Base-by-base conservation (phyloP, 345 rosid species). In the Salix suchowensis region DNA sequence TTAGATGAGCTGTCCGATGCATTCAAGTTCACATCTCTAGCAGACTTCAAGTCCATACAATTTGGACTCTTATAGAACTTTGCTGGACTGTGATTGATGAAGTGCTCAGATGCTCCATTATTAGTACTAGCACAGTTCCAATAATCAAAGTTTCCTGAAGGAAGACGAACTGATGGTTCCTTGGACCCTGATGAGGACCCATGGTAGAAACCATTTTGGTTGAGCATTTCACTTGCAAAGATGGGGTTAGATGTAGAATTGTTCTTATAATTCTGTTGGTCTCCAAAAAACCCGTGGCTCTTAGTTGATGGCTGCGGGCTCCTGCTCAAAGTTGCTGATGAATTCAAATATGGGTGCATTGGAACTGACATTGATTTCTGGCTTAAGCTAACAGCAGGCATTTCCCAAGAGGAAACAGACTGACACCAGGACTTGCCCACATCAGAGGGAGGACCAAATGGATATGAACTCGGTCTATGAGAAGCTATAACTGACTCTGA, bases 151-250 rank as follows among this genome's bases (percentile, higher is more conserved):
- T 77, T 80, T 75, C 75, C 18, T 37, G 81, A 70, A 61, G 85
- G 75, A 74, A 79, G 66, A 32, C 3, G 74, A 79, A 71, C 65
- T 44, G 39, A 50, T 66, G 67, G 70, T 66, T 86, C 92, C 80
- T 87, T 88, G 75, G 84, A 83, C 76, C 84, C 85, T n/a, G 89
- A 86, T 32, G 88, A 86, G 67, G 89, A 84, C 8, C 91, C 92
- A 73, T 80, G 76, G 79, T 82, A 82, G 78, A 75, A 76, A 70
- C 94, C 89, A 79, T 88, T 89, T 70, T 70, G 88, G 73, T 74
- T 78, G 39, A 78, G 82, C 83, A 88, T 76, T 70, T 86, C 89
- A 76, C 67, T 76, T 78, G 78, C 92, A 61, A 84, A 83, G 74
- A 81, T 86, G 61, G 90, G 74, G 81, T 68, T 87, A 50, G 77